Percentiles rank a stretch among this genome's conserved stretches.
Evolutionary conservation across 495 filamentous ascomycete species (phyloP).

Genomic region (Hypoxylon perforatum): DNA sequence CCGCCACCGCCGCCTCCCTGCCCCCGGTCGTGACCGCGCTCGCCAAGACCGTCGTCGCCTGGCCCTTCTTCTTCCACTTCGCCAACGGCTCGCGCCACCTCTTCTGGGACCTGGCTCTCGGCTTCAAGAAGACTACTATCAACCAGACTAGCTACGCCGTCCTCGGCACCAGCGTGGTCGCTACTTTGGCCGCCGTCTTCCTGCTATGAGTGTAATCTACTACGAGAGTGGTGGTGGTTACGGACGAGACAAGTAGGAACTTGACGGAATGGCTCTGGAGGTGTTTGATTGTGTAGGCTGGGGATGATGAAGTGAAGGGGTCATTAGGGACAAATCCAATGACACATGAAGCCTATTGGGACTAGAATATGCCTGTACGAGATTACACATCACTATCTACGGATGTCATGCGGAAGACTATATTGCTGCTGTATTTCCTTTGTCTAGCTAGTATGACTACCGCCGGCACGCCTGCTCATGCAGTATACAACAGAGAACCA

Average conservation of each 20-base stretch:
- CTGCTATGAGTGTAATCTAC: slow-evolving; percentile 45
- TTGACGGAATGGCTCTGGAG: background rate
- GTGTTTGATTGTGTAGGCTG: slow-evolving; percentile 19
- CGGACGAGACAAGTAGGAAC: slow-evolving; percentile 1
- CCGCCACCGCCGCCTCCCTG: slow-evolving; percentile 79
- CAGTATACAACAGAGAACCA: no score
- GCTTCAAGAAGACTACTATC: slow-evolving; percentile 76
- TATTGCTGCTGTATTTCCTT: slow-evolving; percentile 16
- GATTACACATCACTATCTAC: slow-evolving; percentile 6
- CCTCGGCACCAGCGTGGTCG: slow-evolving; percentile 72
- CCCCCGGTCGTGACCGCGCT: slow-evolving; percentile 75
- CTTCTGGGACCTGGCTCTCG: slow-evolving; percentile 79
- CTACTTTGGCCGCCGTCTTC: slow-evolving; percentile 68
- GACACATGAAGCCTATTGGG: background rate
- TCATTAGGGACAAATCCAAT: background rate
- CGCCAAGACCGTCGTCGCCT: slow-evolving; percentile 75
- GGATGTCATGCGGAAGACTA: slow-evolving; percentile 21
- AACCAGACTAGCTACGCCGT: slow-evolving; percentile 79
- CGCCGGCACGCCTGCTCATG: no score
- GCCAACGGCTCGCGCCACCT: slow-evolving; percentile 93
- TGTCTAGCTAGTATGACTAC: background rate
- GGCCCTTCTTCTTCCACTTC: slow-evolving; percentile 88
- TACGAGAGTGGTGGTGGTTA: background rate
- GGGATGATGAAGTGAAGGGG: background rate
- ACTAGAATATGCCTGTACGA: slow-evolving; percentile 9